phyloP scores from a whole-genome alignment of 2,329 filamentous ascomycete genomes.

The Colletotrichum endophyticum region DNA sequence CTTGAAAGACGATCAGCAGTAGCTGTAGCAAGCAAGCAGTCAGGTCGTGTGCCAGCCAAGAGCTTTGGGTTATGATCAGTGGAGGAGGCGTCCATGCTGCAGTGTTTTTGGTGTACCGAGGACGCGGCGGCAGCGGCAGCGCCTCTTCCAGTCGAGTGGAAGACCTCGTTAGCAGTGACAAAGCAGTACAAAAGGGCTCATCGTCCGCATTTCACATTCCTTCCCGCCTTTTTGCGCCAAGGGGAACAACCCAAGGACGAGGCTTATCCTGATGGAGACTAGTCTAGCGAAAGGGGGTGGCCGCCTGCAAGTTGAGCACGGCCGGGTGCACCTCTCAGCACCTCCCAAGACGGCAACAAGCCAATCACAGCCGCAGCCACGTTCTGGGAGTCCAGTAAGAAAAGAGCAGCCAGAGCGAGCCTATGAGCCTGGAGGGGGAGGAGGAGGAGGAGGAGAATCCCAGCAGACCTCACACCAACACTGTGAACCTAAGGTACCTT shows the following conservation, averaged over 20 bases:
- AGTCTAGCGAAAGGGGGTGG: not conserved
- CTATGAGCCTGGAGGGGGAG: too few relatives aligned
- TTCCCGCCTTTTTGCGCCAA: constrained; percentile 11
- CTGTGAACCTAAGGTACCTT: not conserved
- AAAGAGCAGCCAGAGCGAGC: not conserved
- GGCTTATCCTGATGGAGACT: not conserved
- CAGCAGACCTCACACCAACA: not conserved
- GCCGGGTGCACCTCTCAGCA: not conserved
- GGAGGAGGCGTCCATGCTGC: not conserved
- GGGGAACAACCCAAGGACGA: not conserved
- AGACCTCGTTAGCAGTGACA: not conserved
- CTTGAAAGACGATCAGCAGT: not conserved
- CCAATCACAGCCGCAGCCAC: constrained; percentile 7
- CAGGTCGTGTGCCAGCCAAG: not conserved
- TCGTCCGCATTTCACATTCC: not conserved
- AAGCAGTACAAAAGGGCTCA: not conserved
- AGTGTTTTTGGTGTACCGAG: not conserved
- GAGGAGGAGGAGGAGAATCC: not conserved
- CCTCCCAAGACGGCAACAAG: not conserved
- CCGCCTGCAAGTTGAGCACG: not conserved
- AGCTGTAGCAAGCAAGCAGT: not conserved
- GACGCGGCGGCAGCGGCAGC: not conserved
- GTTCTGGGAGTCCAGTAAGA: not conserved
- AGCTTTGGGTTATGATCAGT: not conserved
- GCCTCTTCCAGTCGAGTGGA: not conserved